Evolutionary conservation across 768 basidiomycete species (phyloP), one percentile per base, ranked within the genome.

Genomic region (Leccinum imitatum): DNA sequence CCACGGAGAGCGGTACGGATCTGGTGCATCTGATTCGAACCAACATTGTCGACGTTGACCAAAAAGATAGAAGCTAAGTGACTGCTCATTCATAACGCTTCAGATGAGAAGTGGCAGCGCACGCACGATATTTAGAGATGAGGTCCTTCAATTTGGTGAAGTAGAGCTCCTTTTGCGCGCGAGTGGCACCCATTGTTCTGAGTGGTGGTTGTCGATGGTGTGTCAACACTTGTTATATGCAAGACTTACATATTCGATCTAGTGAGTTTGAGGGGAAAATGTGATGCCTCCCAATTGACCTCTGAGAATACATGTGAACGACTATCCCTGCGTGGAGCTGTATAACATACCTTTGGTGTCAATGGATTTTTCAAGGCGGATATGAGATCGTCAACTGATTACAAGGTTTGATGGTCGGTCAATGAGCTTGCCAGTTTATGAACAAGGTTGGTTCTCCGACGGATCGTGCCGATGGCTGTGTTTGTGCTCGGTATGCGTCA

Each of bases 11-110:
- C 82, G 57, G 88, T 90, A 83, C 91, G 94, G 65, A 96, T 95
- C 77, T 96, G 94, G 73, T 97, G 95, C 90, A 98, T 95, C 81
- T 99, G 97, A 84, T 98, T 97, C 62, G 95, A 98, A 59, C 95
- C 93, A 75, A 99, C 97, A 80, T 98, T 99, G 87, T 98, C 97
- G 76, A 99, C 95, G 78, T 98, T 98, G 82, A 98, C 96, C 66
- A 98, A 71, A 84, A 99, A 98, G 80, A 99, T 93, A 60, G 96
- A 96, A 71, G 93, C 95, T 97, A 67, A n/a, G 54, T 19, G 53
- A 37, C 50, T 48, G 33, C 14, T 39, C 21, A 52, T 60, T 46
- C 60, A 39, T n/a, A 44, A 57, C 46, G 25, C 46, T 11, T 19
- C 30, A n/a, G n/a, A 39, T 25, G n/a, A 19, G 33, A 30, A n/a